phyloP scores from a whole-genome alignment of 169 alveolate genomes.

The Plasmodium knowlesi region DNA sequence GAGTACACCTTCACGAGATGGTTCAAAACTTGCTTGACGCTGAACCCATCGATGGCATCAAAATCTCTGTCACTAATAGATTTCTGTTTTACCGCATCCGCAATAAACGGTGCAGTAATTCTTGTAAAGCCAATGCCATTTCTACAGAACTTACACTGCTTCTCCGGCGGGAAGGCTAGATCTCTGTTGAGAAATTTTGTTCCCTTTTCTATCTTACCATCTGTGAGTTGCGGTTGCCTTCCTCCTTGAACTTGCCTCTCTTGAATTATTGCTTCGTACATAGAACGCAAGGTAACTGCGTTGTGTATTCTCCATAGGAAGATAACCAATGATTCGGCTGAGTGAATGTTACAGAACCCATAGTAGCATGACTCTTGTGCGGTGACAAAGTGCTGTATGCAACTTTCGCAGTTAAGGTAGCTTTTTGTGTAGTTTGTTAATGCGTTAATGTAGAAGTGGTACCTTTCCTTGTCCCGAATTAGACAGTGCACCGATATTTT shows the following conservation, averaged over 20 bases:
- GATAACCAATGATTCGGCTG: conserved; percentile 56
- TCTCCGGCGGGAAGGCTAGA: conserved; percentile 41
- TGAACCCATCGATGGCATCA: conserved; percentile 52
- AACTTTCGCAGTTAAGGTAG: conserved; percentile 43
- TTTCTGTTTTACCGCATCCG: background rate
- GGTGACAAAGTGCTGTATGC: conserved; percentile 34
- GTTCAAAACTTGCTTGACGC: conserved; percentile 2
- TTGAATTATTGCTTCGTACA: conserved; percentile 20
- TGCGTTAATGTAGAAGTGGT: conserved; percentile 3
- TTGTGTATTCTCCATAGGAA: conserved; percentile 71
- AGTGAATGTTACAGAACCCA: conserved; percentile 57
- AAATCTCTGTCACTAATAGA: background rate
- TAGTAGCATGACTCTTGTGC: conserved; percentile 55
- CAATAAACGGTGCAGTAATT: conserved; percentile 5
- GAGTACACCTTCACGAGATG: conserved; percentile 23
- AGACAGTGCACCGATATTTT: conserved; percentile 46
- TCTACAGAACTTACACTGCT: conserved; percentile 45
- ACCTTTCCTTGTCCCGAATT: conserved; percentile 17
- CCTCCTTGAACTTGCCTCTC: background rate
- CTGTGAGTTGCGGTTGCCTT: background rate
- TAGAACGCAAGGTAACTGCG: conserved; percentile 40
- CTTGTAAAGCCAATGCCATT: conserved; percentile 43
- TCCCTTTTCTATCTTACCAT: background rate
- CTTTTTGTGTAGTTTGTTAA: conserved; percentile 41
- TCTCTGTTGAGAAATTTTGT: conserved; percentile 18